These are phyloP conservation scores for Lentinus brumalis DNA, from an alignment of 768 basidiomycete genomes.

Conservation along the genomic window DNA sequence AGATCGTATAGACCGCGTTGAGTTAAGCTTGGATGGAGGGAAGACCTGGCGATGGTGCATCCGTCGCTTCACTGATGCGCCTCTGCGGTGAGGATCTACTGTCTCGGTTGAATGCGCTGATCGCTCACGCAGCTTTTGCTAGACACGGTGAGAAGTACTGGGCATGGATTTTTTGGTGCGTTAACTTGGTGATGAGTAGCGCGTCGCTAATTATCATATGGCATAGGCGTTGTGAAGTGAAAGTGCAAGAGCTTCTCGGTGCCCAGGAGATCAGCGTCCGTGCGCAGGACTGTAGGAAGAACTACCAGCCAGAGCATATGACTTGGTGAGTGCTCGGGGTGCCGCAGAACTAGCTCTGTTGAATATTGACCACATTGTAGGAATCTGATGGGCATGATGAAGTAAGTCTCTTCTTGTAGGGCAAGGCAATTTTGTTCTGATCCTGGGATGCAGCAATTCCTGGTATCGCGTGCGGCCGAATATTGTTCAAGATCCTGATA, in stretches of 20 bases:
- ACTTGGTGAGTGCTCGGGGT: conserved; percentile 8
- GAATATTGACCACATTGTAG: not conserved
- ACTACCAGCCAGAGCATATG: conserved; percentile 24
- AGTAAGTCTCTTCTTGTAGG: conserved; percentile 3
- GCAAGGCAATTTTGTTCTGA: not conserved
- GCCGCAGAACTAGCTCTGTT: not conserved
- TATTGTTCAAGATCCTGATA: conserved; percentile 7
- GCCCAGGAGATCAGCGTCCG: conserved; percentile 18
- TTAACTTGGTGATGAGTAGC: not conserved
- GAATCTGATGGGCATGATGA: conserved; percentile 28
- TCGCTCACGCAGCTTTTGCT: not conserved
- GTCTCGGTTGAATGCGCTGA: not conserved
- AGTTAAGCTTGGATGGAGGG: conserved; percentile 25
- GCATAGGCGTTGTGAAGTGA: conserved; percentile 21
- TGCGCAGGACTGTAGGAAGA: conserved; percentile 19
- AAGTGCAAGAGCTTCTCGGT: conserved; percentile 8
- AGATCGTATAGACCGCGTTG: conserved; percentile 17
- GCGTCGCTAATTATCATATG: not conserved
- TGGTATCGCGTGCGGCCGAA: conserved; percentile 22
- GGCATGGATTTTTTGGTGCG: conserved; percentile 27
- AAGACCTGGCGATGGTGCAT: conserved; percentile 26
- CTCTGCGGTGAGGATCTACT: conserved; percentile 5
- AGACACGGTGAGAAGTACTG: conserved; percentile 26
- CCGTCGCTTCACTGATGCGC: conserved; percentile 17
- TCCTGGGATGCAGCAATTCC: conserved; percentile 15